Evolutionary conservation across 2,329 filamentous ascomycete genomes (phyloP), one percentile per base, ranked within the genome.

Genomic region (Chrysoporthe deuterocubensis): DNA sequence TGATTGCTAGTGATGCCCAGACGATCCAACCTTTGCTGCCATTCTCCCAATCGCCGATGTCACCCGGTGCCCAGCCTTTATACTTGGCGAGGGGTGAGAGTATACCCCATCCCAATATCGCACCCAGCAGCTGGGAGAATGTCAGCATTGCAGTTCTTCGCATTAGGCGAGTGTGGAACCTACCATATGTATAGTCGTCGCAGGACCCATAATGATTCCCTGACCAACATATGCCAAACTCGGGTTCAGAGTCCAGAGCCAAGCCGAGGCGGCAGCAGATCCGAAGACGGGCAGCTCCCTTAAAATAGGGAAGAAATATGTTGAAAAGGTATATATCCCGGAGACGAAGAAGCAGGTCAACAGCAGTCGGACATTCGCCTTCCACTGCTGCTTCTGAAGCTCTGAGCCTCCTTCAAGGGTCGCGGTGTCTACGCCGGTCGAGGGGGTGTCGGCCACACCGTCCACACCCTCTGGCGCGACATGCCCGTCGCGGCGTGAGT

Each of bases 11-110:
- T 44, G 93, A 97, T 2, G 97, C 85, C 96, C 96, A 99, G 0
- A 99, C 93, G 69, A 99, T 98, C 96, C 96, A 99, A 50, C 95
- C 96, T 80, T 98, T 97, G 77, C 93, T 97, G 11, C 96, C 96
- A 18, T 85, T 88, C 68, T 95, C 92, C 96, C 96, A 99, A 77
- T 97, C 92, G 66, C 88, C 85, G 0, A 97, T 93, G 1, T 89
- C 85, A 0, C 94, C 96, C 2, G 94, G 92, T 11, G 96, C 96
- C 96, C 96, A 99, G 2, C 92, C 93, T 73, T 87, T 88, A 67
- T 84, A 81, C 77, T 97, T 97, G 4, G 96, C 94, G 8, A 98
- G 79, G 1, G 96, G 96, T 3, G 94, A 97, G 1, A 99, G 83
- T 6, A 98, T 78, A 0, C 89, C 96, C 96, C 96, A 99, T 37